Evolutionary conservation across 345 rosid species (phyloP), one percentile per base, ranked within the genome.

Genomic region (Melaleuca alternifolia): DNA sequence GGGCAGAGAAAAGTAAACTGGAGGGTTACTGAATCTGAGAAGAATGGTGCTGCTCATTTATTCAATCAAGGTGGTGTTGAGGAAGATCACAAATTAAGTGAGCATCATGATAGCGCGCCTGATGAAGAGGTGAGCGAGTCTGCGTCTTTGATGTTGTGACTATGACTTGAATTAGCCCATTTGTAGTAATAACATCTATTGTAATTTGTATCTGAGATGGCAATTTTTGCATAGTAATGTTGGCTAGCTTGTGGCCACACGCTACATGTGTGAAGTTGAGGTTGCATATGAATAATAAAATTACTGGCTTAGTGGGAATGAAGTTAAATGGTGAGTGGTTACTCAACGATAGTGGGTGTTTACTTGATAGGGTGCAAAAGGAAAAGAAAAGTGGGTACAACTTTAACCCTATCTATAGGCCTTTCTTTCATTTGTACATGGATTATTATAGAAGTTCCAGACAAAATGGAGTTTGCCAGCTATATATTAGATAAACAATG

Each of bases 1-100:
- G 94, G 89, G 33, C 96, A 93, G 89, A 93, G 91, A 91, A 94
- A 86, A 88, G 96, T 91, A 88, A 88, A 90, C 54, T 89, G 96
- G 95, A 93, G 89, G 89, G 96, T 91, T 41, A 71, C 87, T 46
- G 96, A 94, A 83, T 81, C 90, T 62, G 96, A 92, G 61, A 96
- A 91, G 92, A 90, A 90, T 85, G 86, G 86, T 56, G 79, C 71
- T 84, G 91, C 92, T 56, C 92, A 85, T 41, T 84, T 86, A 81
- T 88, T 93, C 76, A 92, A 89, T 83, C 95, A 89, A 84, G 87
- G 85, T 30, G 92, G 92, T 82, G 93, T 90, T 48, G 95, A 91
- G 88, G 94, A 92, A 85, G 90, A 89, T 83, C 91, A 92, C 88
- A 89, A 91, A 59, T 26, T 56, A 24, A 91, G 85, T 61, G 96